Evolutionary conservation across 441 rosid species (phyloP).

Genomic region (Croton laevigatus): DNA sequence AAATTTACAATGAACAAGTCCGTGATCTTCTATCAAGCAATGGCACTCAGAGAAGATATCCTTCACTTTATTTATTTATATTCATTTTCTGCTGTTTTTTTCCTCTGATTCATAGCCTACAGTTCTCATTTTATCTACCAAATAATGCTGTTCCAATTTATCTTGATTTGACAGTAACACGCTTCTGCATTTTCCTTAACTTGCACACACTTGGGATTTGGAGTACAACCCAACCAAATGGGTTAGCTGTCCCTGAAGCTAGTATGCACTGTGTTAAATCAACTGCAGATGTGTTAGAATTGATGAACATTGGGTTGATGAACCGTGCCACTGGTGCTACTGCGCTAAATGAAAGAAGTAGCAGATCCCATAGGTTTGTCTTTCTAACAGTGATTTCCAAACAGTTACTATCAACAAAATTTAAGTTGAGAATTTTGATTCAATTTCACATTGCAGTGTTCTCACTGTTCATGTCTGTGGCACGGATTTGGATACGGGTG

Average conservation of each 20-base stretch:
- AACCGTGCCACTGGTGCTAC: slow-evolving; percentile 37
- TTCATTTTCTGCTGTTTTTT: background rate
- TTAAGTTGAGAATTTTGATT: slow-evolving; percentile 5
- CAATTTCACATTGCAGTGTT: slow-evolving; percentile 25
- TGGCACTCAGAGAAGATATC: slow-evolving; percentile 38
- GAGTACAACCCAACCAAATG: slow-evolving; percentile 38
- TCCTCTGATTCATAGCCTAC: background rate
- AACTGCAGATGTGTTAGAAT: slow-evolving; percentile 32
- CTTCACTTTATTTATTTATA: slow-evolving; percentile 16
- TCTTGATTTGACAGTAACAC: slow-evolving; percentile 12
- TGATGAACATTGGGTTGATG: slow-evolving; percentile 32
- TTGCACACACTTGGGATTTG: slow-evolving; percentile 45
- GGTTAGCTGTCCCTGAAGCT: slow-evolving; percentile 42
- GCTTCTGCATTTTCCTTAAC: slow-evolving; percentile 22
- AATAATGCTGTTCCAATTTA: background rate
- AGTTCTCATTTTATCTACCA: background rate
- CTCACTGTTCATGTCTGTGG: slow-evolving; percentile 39
- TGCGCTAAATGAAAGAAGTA: slow-evolving; percentile 38
- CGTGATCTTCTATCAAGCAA: slow-evolving; percentile 32
- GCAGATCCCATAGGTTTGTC: slow-evolving; percentile 36
- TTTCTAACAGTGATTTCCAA: slow-evolving; percentile 4
- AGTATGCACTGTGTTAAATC: slow-evolving; percentile 33
- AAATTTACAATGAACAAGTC: slow-evolving; percentile 41
- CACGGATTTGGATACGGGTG: slow-evolving; percentile 27
- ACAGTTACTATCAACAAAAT: background rate